phyloP scores from a whole-genome alignment of 441 rosid genomes.

The Populus tomentosa region DNA sequence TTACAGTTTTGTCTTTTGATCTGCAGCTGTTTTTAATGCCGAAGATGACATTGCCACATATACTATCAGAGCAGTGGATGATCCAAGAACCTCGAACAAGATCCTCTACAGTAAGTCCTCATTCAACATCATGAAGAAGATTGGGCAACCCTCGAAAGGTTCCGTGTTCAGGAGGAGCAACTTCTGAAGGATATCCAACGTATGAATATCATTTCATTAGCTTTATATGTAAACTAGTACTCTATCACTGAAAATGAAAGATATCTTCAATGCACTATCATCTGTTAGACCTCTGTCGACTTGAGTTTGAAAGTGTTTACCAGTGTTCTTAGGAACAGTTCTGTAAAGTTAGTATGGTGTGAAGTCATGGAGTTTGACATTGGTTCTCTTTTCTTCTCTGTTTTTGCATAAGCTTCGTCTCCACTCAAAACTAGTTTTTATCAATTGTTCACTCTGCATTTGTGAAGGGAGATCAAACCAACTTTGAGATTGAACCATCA shows the following conservation, averaged over 20 bases:
- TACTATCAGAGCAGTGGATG: constrained; percentile 57
- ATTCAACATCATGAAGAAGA: constrained; percentile 43
- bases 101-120: constrained; percentile 49
- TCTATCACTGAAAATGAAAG: background rate
- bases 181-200: constrained; percentile 52
- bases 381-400: background rate
- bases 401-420: constrained; percentile 32
- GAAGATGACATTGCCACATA: constrained; percentile 56
- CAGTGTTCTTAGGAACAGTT: background rate
- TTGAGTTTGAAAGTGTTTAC: background rate
- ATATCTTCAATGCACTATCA: background rate
- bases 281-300: background rate
- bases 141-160: constrained; percentile 42
- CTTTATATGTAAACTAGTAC: background rate
- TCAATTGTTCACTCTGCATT: constrained; percentile 42
- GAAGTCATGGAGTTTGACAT: background rate
- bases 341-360: background rate
- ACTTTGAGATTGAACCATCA: constrained; percentile 47
- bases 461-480: constrained; percentile 58
- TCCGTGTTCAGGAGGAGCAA: constrained; percentile 53
- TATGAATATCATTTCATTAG: background rate
- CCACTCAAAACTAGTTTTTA: constrained; percentile 35
- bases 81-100: constrained; percentile 67
- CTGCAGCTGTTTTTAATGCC: constrained; percentile 47
- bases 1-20: background rate